phyloP scores from a whole-genome alignment of 768 basidiomycete species.

The Hypholoma fasciculare region DNA sequence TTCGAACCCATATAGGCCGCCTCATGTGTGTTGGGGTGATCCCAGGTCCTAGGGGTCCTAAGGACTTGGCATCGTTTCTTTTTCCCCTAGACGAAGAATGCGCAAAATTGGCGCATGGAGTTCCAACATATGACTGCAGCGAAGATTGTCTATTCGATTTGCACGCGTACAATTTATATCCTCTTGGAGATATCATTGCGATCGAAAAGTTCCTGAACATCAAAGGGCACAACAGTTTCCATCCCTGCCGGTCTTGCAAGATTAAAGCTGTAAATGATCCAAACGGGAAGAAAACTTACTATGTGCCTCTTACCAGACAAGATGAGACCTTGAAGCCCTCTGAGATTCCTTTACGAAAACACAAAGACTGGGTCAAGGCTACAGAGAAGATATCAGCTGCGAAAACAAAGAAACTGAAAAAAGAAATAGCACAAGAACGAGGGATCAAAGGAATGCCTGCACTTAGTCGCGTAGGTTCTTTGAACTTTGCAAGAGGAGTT shows the following conservation, averaged over 20 bases:
- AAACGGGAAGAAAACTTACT: constrained; percentile 14
- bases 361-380: constrained; percentile 15
- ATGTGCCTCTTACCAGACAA: constrained; percentile 18
- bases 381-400: neutral
- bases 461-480: constrained; percentile 23
- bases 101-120: constrained; percentile 27
- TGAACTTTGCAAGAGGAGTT: constrained; percentile 28
- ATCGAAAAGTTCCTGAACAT: constrained; percentile 30
- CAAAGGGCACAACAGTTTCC: constrained; percentile 35
- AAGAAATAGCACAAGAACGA: constrained; percentile 17
- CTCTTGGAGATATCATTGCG: constrained; percentile 32
- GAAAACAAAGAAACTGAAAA: neutral
- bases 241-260: constrained; percentile 34
- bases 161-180: constrained; percentile 28
- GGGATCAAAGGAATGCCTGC: constrained; percentile 31
- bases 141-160: constrained; percentile 21
- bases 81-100: constrained; percentile 35
- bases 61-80: constrained; percentile 38
- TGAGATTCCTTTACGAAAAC: constrained; percentile 20
- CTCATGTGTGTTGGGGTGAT: constrained; percentile 39
- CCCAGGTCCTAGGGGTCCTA: constrained; percentile 39
- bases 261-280: constrained; percentile 25
- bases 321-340: constrained; percentile 4
- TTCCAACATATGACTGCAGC: constrained; percentile 26
- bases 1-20: constrained; percentile 28